Evolutionary conservation across 2,329 filamentous ascomycete species (phyloP).

Genomic region (Clonostachys rosea): DNA sequence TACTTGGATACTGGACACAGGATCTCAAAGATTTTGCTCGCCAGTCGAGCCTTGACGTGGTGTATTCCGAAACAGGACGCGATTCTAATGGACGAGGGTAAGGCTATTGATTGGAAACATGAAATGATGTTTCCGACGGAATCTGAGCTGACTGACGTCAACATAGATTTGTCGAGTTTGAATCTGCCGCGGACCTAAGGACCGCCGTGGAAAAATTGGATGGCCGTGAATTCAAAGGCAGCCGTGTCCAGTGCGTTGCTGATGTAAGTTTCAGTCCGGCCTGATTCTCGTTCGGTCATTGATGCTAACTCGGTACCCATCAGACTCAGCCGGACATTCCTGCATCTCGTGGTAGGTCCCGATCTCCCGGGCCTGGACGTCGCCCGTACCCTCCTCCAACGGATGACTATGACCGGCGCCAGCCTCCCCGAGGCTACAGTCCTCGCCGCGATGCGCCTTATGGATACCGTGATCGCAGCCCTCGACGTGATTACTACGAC

Average conservation of each 20-base stretch:
- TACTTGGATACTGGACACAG: conserved; percentile 81
- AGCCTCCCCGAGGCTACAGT: conserved; percentile 75
- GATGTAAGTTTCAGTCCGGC: conserved; percentile 59
- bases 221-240: conserved; percentile 87
- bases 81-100: conserved; percentile 91
- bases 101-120: no score
- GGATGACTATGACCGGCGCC: conserved; percentile 80
- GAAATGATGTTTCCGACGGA: conserved; percentile 24
- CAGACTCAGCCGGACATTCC: conserved; percentile 78
- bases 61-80: conserved; percentile 94
- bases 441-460: conserved; percentile 66
- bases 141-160: conserved; percentile 4
- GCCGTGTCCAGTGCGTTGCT: conserved; percentile 76
- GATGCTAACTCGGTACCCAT: conserved; percentile 4
- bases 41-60: conserved; percentile 92
- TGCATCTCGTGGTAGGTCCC: conserved; percentile 67
- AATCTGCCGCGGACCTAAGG: conserved; percentile 84
- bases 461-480: conserved; percentile 84
- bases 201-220: conserved; percentile 94
- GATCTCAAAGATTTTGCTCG: conserved; percentile 99
- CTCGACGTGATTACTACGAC: conserved; percentile 83
- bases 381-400: conserved; percentile 45
- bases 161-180: conserved; percentile 91
- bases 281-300: conserved; percentile 7
- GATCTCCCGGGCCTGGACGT: conserved; percentile 64